phyloP scores from a whole-genome alignment of 2,329 filamentous ascomycete genomes.

The Zasmidium citrigriseum region DNA sequence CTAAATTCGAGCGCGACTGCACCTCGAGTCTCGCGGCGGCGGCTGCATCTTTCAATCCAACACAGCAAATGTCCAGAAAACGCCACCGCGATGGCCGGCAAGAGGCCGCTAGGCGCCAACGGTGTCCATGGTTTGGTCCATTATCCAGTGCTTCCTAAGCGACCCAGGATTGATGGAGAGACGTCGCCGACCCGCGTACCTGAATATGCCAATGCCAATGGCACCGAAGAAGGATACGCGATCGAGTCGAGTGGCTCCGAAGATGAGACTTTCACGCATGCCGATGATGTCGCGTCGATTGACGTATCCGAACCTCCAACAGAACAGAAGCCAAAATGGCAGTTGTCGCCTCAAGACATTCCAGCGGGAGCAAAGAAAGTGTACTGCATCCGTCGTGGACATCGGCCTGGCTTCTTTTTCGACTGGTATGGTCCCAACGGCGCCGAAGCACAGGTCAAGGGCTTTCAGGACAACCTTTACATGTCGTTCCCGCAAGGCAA shows the following conservation, averaged over 20 bases:
- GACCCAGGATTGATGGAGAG: not conserved
- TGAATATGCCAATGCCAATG: too few relatives aligned
- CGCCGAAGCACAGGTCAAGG: constrained; percentile 12
- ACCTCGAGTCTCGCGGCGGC: not conserved
- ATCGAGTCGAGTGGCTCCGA: not conserved
- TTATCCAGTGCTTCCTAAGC: not conserved
- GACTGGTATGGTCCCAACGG: constrained; percentile 8
- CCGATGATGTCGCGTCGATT: not conserved
- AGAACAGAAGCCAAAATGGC: constrained; percentile 4
- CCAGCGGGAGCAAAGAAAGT: constrained; percentile 12
- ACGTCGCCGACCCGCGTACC: too few relatives aligned
- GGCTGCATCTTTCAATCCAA: not conserved
- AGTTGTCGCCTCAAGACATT: not conserved
- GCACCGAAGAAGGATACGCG: too few relatives aligned
- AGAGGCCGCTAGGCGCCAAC: not conserved
- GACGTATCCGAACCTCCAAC: not conserved
- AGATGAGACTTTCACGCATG: not conserved
- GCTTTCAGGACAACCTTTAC: constrained; percentile 7
- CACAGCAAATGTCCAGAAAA: not conserved
- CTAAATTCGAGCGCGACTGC: not conserved
- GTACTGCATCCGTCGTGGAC: constrained; percentile 12
- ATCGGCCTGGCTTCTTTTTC: constrained; percentile 15
- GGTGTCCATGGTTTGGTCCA: not conserved
- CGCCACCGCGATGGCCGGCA: not conserved
- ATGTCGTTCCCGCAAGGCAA: constrained; percentile 11